These are phyloP conservation scores for Colletotrichum liriopes DNA, from an alignment of 2,329 filamentous ascomycete species.

Conservation along the genomic window DNA sequence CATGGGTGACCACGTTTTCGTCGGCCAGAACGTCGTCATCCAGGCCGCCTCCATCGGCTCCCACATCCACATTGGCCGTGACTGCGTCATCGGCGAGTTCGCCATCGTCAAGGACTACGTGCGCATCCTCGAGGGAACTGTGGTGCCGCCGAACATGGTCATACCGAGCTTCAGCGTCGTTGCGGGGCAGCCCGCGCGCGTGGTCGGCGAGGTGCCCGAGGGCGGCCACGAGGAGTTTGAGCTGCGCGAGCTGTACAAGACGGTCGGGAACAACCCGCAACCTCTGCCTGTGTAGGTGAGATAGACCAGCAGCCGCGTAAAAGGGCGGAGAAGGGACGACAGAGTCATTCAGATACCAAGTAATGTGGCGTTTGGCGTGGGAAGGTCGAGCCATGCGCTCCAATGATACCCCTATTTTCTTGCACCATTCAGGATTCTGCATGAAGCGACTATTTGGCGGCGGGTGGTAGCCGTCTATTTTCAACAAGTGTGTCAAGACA, in stretches of 20 bases:
- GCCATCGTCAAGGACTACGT: slow-evolving; percentile 96
- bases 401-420: slow-evolving; percentile 34
- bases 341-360: neutral
- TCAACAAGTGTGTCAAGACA: too few species aligned
- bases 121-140: slow-evolving; percentile 85
- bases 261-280: slow-evolving; percentile 71
- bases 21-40: slow-evolving; percentile 82
- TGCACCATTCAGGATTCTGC: neutral
- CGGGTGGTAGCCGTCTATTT: neutral
- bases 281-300: slow-evolving; percentile 35
- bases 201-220: slow-evolving; percentile 86
- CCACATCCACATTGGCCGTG: slow-evolving; percentile 87
- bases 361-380: slow-evolving; percentile 27
- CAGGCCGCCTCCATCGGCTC: slow-evolving; percentile 88
- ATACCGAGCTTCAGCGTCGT: slow-evolving; percentile 94
- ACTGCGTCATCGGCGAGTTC: slow-evolving; percentile 86
- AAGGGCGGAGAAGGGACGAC: too few species aligned
- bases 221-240: slow-evolving; percentile 77
- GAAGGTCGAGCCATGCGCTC: slow-evolving; percentile 1
- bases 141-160: slow-evolving; percentile 90
- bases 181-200: slow-evolving; percentile 84
- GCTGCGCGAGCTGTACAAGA: slow-evolving; percentile 75
- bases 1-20: slow-evolving; percentile 94
- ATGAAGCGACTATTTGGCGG: neutral
- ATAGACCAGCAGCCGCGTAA: too few species aligned